Percentiles rank a stretch among this genome's conserved stretches.
Evolutionary conservation across 345 rosid species (phyloP).

Genomic region (Bruguiera sexangula): DNA sequence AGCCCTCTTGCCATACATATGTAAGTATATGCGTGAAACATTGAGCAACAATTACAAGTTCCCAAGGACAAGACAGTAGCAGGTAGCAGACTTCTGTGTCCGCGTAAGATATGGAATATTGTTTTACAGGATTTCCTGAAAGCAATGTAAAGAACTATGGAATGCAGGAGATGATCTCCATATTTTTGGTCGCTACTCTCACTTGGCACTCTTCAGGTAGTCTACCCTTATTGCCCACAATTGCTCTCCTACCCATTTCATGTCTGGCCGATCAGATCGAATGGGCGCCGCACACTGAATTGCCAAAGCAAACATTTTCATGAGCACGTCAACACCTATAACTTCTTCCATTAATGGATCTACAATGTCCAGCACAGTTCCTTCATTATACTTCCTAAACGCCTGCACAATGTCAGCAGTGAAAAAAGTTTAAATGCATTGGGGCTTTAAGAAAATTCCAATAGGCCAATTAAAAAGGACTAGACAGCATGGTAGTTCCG

Average conservation of each 20-base stretch:
- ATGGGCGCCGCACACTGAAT: constrained; percentile 86
- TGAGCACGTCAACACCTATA: constrained; percentile 42
- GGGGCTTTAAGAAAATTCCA: background rate
- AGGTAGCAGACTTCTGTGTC: background rate
- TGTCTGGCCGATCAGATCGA: constrained; percentile 70
- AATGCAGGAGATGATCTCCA: background rate
- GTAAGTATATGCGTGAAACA: background rate
- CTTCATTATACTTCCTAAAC: constrained; percentile 63
- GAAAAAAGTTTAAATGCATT: background rate
- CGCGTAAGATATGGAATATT: background rate
- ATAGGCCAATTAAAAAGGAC: background rate
- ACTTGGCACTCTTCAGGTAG: constrained; percentile 45
- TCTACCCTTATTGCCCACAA: constrained; percentile 88
- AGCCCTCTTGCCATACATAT: background rate
- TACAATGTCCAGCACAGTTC: constrained; percentile 47
- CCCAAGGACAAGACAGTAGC: background rate
- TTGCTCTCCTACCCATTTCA: constrained; percentile 77
- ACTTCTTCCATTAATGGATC: constrained; percentile 63
- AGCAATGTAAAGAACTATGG: background rate
- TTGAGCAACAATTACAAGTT: background rate
- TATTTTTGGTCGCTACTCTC: constrained; percentile 11
- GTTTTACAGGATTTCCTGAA: background rate
- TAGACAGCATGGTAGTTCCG: too few relatives aligned
- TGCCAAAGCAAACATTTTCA: constrained; percentile 71
- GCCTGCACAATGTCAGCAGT: constrained; percentile 43